Evolutionary conservation across 1,284 basidiomycete species (phyloP).

Genomic region (Moesziomyces sp.): DNA sequence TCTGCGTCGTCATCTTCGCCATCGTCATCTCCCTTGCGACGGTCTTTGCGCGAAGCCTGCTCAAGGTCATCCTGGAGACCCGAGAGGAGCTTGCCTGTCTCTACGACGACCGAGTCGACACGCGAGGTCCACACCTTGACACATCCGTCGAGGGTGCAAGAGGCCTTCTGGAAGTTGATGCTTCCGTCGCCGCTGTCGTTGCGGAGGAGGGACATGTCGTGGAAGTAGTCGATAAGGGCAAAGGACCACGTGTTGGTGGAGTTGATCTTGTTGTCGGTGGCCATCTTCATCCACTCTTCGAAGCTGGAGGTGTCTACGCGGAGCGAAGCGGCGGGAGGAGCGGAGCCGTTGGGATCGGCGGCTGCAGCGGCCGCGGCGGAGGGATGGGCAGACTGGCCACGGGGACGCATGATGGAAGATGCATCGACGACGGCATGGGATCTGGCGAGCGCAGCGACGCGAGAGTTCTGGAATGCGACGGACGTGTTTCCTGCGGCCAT

Average conservation of each 20-base stretch:
- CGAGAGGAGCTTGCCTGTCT: slow-evolving; percentile 93
- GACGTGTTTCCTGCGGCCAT: slow-evolving; percentile 37
- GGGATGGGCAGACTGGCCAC: slow-evolving; percentile 21
- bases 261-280: slow-evolving; percentile 99
- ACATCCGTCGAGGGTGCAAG: slow-evolving; percentile 96
- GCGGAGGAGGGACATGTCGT: slow-evolving; percentile 95
- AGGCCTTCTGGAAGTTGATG: slow-evolving; percentile 99
- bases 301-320: slow-evolving; percentile 66
- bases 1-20: slow-evolving; percentile 70
- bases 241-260: slow-evolving; percentile 97
- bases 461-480: slow-evolving; percentile 42
- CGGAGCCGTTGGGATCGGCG: slow-evolving; percentile 11
- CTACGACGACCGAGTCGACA: slow-evolving; percentile 95
- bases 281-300: slow-evolving; percentile 99
- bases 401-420: slow-evolving; percentile 47
- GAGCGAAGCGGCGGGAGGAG: slow-evolving; percentile 37
- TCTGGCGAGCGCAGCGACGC: slow-evolving; percentile 42
- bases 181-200: slow-evolving; percentile 65
- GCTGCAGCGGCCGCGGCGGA: slow-evolving; percentile 9
- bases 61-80: slow-evolving; percentile 78
- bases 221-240: slow-evolving; percentile 98
- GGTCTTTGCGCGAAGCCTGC: slow-evolving; percentile 36
- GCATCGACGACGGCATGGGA: slow-evolving; percentile 44
- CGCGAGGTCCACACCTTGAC: slow-evolving; percentile 99
- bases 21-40: slow-evolving; percentile 66